These are phyloP conservation scores for Xerophyta viscosa DNA, from an alignment of 106 monocot species.

Conservation along the genomic window DNA sequence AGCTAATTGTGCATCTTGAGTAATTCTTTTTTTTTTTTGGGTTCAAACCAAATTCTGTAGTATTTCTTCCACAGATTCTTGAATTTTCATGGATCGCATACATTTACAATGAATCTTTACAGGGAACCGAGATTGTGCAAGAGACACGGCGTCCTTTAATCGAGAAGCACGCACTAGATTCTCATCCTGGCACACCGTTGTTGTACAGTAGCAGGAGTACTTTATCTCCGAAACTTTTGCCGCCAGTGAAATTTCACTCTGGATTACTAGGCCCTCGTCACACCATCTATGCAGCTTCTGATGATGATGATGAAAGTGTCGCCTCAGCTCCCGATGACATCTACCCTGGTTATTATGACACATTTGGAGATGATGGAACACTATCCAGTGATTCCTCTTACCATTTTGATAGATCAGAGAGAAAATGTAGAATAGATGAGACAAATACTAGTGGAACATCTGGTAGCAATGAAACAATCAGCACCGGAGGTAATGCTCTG, in stretches of 20 bases:
- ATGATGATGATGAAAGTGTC: conserved; percentile 58
- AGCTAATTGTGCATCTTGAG: background rate
- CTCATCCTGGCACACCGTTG: conserved; percentile 11
- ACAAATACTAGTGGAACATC: conserved; percentile 7
- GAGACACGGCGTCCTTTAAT: conserved; percentile 34
- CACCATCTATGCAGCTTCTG: conserved; percentile 20
- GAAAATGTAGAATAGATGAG: conserved; percentile 28
- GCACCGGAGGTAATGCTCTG: background rate
- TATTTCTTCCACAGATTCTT: background rate
- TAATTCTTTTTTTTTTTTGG: background rate
- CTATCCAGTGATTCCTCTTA: conserved; percentile 45
- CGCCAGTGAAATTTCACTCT: conserved; percentile 41
- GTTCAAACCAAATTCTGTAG: background rate
- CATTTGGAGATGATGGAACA: conserved; percentile 40
- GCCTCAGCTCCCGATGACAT: conserved; percentile 35
- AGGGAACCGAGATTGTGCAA: conserved; percentile 34
- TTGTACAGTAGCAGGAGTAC: conserved; percentile 18
- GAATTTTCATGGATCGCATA: background rate
- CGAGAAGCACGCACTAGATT: conserved; percentile 26
- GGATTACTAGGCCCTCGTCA: conserved; percentile 20
- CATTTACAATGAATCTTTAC: background rate
- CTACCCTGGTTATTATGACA: conserved; percentile 46
- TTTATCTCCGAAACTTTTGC: conserved; percentile 37
- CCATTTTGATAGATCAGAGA: conserved; percentile 26
- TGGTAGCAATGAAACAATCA: conserved; percentile 5